Percentiles rank a stretch among this genome's conserved stretches.
Conservation (phyloP, 2,329 filamentous ascomycete species). For the Alternaria sp. region DNA sequence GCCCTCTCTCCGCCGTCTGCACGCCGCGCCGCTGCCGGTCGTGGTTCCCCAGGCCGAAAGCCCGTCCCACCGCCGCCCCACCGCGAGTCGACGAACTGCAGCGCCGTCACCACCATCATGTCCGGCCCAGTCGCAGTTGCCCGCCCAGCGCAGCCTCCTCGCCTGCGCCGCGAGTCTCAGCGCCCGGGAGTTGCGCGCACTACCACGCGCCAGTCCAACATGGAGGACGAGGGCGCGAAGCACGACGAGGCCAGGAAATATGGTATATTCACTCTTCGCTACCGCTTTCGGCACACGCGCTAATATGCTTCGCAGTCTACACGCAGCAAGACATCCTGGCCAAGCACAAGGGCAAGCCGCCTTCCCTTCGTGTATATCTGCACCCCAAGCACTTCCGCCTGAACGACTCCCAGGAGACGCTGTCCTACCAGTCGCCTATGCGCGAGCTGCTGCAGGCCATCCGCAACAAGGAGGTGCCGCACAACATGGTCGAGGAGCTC, state of each 20-base stretch:
- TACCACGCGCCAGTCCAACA: conserved; percentile 31
- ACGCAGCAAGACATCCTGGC: conserved; percentile 80
- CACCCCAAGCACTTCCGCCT: conserved; percentile 80
- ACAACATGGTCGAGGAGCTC: conserved; percentile 85
- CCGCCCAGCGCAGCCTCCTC: conserved; percentile 51
- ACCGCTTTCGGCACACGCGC: neutral
- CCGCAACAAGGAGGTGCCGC: conserved; percentile 76
- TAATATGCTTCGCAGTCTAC: conserved; percentile 62
- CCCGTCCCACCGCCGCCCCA: conserved; percentile 22
- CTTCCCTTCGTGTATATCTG: conserved; percentile 86
- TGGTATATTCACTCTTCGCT: conserved; percentile 23
- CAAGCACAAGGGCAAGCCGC: conserved; percentile 74
- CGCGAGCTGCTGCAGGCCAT: conserved; percentile 79
- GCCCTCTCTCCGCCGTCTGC: conserved; percentile 7
- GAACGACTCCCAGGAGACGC: conserved; percentile 91
- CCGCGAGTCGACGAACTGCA: conserved; percentile 13
- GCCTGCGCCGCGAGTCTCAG: conserved; percentile 52
- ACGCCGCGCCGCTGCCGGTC: conserved; percentile 12
- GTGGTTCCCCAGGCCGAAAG: conserved; percentile 18
- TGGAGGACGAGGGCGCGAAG: conserved; percentile 39
- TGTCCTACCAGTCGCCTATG: conserved; percentile 93
- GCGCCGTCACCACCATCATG: conserved; percentile 30
- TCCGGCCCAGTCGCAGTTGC: conserved; percentile 41
- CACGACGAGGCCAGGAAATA: conserved; percentile 38
- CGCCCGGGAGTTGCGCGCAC: conserved; percentile 46